phyloP scores from a whole-genome alignment of 2,329 filamentous ascomycete species.

The Erysiphe pulchra region DNA sequence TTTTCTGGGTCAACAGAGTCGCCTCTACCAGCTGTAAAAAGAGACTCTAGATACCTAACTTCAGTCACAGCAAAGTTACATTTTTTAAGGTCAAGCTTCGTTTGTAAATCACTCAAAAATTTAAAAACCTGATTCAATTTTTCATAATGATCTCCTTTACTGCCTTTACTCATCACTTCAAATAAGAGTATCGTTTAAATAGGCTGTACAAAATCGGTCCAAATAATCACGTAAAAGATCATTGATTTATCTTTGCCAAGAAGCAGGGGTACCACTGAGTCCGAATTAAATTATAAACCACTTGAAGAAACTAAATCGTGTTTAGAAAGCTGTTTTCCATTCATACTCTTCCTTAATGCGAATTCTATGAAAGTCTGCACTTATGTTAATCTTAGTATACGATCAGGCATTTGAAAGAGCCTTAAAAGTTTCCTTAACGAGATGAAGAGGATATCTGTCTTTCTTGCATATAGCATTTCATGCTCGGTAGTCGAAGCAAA shows the following conservation, averaged over 20 bases:
- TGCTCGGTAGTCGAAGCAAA: neutral
- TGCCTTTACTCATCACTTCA: neutral
- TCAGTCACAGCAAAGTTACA: neutral
- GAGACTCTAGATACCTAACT: neutral
- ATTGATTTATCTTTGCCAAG: neutral
- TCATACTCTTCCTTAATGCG: neutral
- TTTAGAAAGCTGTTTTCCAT: constrained; percentile 1
- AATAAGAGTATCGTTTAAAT: neutral
- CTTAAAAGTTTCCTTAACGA: neutral
- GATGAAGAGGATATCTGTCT: neutral
- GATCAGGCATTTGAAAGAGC: neutral
- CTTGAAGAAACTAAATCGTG: neutral
- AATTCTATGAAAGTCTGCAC: neutral
- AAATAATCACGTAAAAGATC: neutral
- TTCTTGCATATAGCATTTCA: neutral
- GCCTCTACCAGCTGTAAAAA: too few species aligned
- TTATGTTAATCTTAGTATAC: neutral
- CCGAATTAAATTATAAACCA: neutral
- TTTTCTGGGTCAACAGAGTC: too few species aligned
- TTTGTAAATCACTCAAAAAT: neutral
- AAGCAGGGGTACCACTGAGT: neutral
- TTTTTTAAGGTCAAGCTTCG: neutral
- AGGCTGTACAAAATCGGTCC: neutral
- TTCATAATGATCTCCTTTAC: neutral
- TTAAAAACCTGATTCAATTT: neutral